These are phyloP conservation scores for Cercophora sp. DNA, from an alignment of 495 filamentous ascomycete genomes.

Conservation along the genomic window DNA sequence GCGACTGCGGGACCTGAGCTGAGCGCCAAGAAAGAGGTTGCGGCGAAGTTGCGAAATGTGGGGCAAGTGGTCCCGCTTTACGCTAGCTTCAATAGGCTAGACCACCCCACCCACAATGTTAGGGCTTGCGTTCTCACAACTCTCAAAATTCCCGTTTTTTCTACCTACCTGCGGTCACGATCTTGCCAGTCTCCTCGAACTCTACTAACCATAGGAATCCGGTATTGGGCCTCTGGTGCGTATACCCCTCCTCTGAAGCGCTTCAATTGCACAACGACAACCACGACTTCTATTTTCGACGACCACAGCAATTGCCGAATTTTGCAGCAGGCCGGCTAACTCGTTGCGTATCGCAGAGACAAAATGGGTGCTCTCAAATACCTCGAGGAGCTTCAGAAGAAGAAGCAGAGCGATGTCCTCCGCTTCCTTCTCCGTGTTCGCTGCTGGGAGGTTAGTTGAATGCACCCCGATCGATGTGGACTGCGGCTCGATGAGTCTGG, in stretches of 20 bases:
- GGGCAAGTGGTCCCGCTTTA: background rate
- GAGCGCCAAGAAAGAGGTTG: background rate
- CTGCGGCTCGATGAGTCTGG: constrained; percentile 16
- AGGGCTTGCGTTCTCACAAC: constrained; percentile 33
- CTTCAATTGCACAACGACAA: background rate
- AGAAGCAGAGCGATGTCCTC: constrained; percentile 99
- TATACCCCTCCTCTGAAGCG: constrained; percentile 11
- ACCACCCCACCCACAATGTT: constrained; percentile 18
- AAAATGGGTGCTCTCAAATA: constrained; percentile 96
- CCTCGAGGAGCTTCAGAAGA: constrained; percentile 99
- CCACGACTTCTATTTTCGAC: constrained; percentile 6
- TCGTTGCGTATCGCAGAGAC: constrained; percentile 25
- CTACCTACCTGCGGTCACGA: constrained; percentile 22
- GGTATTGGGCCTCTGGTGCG: constrained; percentile 19
- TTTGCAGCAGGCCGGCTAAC: constrained; percentile 11
- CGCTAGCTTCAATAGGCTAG: constrained; percentile 12
- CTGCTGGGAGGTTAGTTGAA: constrained; percentile 98
- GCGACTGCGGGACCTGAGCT: too few species aligned
- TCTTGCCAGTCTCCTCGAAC: constrained; percentile 20
- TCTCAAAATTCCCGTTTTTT: constrained; percentile 25
- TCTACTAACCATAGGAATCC: constrained; percentile 33
- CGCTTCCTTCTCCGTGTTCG: constrained; percentile 99
- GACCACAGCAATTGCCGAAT: constrained; percentile 9
- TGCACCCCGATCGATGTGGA: constrained; percentile 30
- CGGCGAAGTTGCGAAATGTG: background rate